phyloP scores from a whole-genome alignment of 2,329 filamentous ascomycete species.

The Cordyceps farinosa region DNA sequence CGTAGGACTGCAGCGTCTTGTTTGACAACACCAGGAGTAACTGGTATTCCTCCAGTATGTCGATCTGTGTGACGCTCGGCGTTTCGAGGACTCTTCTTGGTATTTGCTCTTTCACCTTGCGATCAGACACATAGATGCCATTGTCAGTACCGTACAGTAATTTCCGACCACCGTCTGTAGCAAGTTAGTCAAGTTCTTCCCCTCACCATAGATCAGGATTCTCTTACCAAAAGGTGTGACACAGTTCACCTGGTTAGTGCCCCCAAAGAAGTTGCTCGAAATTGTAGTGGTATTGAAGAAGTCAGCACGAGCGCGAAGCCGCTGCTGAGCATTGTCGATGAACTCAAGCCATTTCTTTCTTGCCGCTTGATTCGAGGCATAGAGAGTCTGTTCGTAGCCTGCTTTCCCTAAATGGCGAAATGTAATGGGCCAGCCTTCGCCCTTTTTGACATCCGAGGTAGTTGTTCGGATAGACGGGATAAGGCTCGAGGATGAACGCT shows the following conservation, averaged over 20 bases:
- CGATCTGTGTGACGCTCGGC: slow-evolving; percentile 86
- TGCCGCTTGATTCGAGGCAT: slow-evolving; percentile 77
- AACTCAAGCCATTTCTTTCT: slow-evolving; percentile 96
- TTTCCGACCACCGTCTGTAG: slow-evolving; percentile 84
- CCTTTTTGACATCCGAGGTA: slow-evolving; percentile 53
- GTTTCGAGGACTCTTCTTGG: slow-evolving; percentile 84
- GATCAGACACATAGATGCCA: slow-evolving; percentile 88
- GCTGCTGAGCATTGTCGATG: slow-evolving; percentile 86
- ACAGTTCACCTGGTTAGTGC: slow-evolving; percentile 84
- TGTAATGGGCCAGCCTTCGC: slow-evolving; percentile 87
- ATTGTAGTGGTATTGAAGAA: slow-evolving; percentile 77
- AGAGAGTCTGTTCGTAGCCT: slow-evolving; percentile 88
- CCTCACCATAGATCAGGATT: background rate
- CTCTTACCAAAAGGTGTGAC: slow-evolving; percentile 83
- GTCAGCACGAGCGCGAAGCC: slow-evolving; percentile 78
- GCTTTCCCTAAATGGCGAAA: slow-evolving; percentile 95
- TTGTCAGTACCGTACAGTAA: slow-evolving; percentile 91
- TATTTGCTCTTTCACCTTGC: slow-evolving; percentile 77
- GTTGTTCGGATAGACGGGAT: slow-evolving; percentile 54
- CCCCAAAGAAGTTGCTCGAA: slow-evolving; percentile 57
- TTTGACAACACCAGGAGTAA: slow-evolving; percentile 88
- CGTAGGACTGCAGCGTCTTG: slow-evolving; percentile 88
- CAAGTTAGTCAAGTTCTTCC: slow-evolving; percentile 22
- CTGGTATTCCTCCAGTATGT: slow-evolving; percentile 92
- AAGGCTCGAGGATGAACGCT: slow-evolving; percentile 83